Conservation (phyloP, 2,329 filamentous ascomycete genomes). For the Epichloe typhina region DNA sequence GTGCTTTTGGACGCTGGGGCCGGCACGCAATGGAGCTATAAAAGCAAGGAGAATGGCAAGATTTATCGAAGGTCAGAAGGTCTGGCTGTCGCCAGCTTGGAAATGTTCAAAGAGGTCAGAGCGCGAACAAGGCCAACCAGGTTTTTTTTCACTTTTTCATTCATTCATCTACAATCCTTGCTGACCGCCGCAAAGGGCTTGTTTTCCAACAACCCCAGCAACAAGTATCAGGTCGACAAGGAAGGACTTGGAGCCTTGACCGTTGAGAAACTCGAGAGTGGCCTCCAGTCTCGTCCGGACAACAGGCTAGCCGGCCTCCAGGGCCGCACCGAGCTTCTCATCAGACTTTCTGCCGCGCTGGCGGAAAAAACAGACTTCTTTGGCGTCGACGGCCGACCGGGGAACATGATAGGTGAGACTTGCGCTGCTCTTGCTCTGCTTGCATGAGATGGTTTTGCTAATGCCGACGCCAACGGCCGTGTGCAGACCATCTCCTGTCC, state of each 20-base stretch:
- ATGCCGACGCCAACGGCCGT: slow-evolving; percentile 18
- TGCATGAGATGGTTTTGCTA: neutral
- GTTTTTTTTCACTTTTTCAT: neutral
- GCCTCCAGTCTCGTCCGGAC: slow-evolving; percentile 67
- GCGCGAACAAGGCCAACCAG: neutral
- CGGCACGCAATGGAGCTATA: slow-evolving; percentile 84
- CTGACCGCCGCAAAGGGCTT: slow-evolving; percentile 38
- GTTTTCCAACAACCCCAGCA: slow-evolving; percentile 70
- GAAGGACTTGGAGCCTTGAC: slow-evolving; percentile 64
- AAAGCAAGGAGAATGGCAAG: slow-evolving; percentile 75
- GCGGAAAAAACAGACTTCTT: slow-evolving; percentile 69
- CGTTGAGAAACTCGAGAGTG: slow-evolving; percentile 60
- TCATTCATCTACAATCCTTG: neutral
- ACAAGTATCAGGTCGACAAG: slow-evolving; percentile 84
- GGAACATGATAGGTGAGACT: slow-evolving; percentile 77
- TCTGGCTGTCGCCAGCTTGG: slow-evolving; percentile 59
- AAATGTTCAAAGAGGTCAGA: slow-evolving; percentile 75
- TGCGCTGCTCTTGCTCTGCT: neutral
- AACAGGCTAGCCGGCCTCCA: slow-evolving; percentile 79
- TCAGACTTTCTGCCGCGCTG: slow-evolving; percentile 63
- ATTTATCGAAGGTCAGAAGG: slow-evolving; percentile 79
- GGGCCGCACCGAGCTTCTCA: slow-evolving; percentile 67
- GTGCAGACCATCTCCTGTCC: slow-evolving; percentile 68
- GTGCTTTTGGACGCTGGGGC: slow-evolving; percentile 80
- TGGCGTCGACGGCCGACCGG: slow-evolving; percentile 69